These are phyloP conservation scores for Magnaporthiopsis rhizophila DNA, from an alignment of 2,329 filamentous ascomycete genomes.

Conservation along the genomic window DNA sequence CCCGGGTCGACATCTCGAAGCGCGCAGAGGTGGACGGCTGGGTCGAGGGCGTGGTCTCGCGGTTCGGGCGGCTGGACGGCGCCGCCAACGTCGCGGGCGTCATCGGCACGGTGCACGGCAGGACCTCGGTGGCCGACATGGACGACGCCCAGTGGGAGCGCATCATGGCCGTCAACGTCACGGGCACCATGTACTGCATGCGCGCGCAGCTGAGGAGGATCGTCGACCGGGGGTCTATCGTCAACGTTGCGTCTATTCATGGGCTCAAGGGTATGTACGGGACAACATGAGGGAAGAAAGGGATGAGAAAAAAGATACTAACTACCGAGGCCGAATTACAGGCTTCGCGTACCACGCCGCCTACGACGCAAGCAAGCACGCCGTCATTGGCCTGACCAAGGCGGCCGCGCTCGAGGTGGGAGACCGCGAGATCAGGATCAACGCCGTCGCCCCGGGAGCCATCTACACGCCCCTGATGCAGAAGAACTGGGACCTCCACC, in stretches of 20 bases:
- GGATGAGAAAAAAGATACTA: no score
- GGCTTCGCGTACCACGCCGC: constrained; percentile 32
- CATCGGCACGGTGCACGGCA: constrained; percentile 35
- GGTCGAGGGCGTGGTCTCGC: constrained; percentile 37
- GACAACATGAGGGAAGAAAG: no score
- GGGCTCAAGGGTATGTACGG: constrained; percentile 8
- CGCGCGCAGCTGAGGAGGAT: constrained; percentile 24
- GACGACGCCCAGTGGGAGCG: constrained; percentile 10
- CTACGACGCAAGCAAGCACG: constrained; percentile 29
- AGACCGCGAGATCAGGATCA: constrained; percentile 34
- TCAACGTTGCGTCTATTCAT: constrained; percentile 14
- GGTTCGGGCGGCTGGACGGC: constrained; percentile 44
- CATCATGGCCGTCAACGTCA: constrained; percentile 34
- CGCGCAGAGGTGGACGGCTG: constrained; percentile 40
- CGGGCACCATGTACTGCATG: constrained; percentile 43
- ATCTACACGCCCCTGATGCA: constrained; percentile 43
- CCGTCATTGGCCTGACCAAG: constrained; percentile 29
- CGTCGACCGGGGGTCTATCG: constrained; percentile 11
- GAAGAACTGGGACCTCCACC: constrained; percentile 28
- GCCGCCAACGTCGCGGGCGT: constrained; percentile 47
- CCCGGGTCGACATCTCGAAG: constrained; percentile 40
- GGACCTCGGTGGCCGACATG: constrained; percentile 26
- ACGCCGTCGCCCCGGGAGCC: constrained; percentile 39
- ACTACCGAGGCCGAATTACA: no score
- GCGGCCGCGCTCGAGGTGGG: constrained; percentile 30